These are phyloP conservation scores for Panaeolus cyanescens DNA, from an alignment of 768 basidiomycete species.

Conservation along the genomic window DNA sequence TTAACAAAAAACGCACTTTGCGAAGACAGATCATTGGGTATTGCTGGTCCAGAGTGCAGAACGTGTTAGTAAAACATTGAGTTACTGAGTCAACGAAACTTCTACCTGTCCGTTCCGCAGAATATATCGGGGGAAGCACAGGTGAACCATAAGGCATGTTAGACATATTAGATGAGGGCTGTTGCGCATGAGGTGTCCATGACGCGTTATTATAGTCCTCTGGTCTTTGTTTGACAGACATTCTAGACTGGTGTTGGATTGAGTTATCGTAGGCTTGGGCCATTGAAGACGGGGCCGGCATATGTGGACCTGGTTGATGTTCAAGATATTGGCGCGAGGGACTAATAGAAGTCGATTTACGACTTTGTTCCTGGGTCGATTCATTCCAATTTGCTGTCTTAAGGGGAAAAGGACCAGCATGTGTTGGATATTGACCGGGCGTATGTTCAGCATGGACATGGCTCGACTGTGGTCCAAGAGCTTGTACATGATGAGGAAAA, in stretches of 20 bases:
- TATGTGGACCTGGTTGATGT: slow-evolving; percentile 1
- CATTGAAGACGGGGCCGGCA: neutral
- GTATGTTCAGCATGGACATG: slow-evolving; percentile 24
- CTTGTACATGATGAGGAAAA: slow-evolving; percentile 20
- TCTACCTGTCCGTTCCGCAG: slow-evolving; percentile 59
- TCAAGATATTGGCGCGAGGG: slow-evolving; percentile 6
- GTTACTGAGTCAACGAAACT: slow-evolving; percentile 20
- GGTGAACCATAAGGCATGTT: slow-evolving; percentile 44
- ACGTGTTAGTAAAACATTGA: slow-evolving; percentile 4
- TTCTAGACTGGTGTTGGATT: slow-evolving; percentile 16
- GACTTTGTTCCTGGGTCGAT: slow-evolving; percentile 13
- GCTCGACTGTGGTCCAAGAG: slow-evolving; percentile 20
- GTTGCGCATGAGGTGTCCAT: slow-evolving; percentile 9
- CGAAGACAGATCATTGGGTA: slow-evolving; percentile 43
- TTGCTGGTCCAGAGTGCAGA: slow-evolving; percentile 27
- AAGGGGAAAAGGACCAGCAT: slow-evolving; percentile 38
- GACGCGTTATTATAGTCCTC: slow-evolving; percentile 29
- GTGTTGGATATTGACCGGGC: slow-evolving; percentile 22
- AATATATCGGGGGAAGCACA: slow-evolving; percentile 48
- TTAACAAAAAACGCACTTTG: slow-evolving; percentile 33
- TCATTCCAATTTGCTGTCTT: slow-evolving; percentile 34
- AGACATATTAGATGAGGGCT: slow-evolving; percentile 15
- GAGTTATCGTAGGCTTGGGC: neutral
- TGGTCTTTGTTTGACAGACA: slow-evolving; percentile 32
- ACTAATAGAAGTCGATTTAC: slow-evolving; percentile 8